Conservation (phyloP, 1,284 basidiomycete genomes). For the Entoloma clypeatum region DNA sequence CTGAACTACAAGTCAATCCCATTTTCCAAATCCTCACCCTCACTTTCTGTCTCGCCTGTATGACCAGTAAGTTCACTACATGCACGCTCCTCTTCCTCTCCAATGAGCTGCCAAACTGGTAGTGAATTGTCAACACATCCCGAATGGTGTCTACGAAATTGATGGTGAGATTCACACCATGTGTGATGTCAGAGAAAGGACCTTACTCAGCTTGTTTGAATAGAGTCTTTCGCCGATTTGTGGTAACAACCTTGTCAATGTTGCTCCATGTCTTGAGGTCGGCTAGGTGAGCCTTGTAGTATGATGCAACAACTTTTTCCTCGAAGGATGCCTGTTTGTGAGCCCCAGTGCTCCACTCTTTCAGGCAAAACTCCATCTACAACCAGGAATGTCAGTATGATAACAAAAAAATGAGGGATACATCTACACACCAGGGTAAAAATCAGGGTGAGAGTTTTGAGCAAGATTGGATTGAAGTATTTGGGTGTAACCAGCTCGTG, state of each 20-base stretch:
- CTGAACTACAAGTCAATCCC: too few species aligned
- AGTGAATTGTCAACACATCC: too few species aligned
- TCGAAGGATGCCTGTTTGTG: slow-evolving; percentile 12
- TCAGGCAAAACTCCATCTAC: slow-evolving; percentile 19
- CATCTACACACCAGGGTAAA: slow-evolving; percentile 18
- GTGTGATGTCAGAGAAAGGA: too few species aligned
- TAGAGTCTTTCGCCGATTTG: slow-evolving; percentile 6
- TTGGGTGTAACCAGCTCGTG: neutral
- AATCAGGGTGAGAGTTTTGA: slow-evolving; percentile 17
- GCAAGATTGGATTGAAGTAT: slow-evolving; percentile 18
- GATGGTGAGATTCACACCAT: too few species aligned
- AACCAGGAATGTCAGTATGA: neutral
- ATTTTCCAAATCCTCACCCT: too few species aligned
- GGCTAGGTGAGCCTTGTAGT: slow-evolving; percentile 10
- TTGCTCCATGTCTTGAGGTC: slow-evolving; percentile 16
- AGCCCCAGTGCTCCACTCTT: slow-evolving; percentile 18
- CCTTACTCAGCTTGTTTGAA: slow-evolving; percentile 11
- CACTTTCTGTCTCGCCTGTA: too few species aligned
- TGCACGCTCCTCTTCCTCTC: too few species aligned
- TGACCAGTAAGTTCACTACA: too few species aligned
- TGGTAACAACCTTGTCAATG: slow-evolving; percentile 7
- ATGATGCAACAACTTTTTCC: slow-evolving; percentile 11
- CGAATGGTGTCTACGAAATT: too few species aligned
- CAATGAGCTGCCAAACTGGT: too few species aligned
- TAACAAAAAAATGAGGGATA: neutral